Conservation (phyloP, 2,329 filamentous ascomycete species). For the Colletotrichum graminicola region DNA sequence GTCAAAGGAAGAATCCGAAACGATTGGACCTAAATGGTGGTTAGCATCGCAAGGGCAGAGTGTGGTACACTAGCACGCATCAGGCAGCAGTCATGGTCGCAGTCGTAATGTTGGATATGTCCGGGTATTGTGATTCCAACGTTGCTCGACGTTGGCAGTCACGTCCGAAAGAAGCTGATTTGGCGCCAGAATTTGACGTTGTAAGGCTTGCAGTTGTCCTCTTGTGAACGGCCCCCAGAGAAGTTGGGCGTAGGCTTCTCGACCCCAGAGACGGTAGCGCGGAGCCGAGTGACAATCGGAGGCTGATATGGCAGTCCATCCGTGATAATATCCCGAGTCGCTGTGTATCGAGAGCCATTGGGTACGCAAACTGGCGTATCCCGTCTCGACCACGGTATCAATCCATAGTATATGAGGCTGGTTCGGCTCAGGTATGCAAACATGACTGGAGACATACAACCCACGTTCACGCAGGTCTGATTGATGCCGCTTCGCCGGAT, state of each 20-base stretch:
- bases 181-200: neutral
- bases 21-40: constrained; percentile 22
- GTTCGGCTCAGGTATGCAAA: neutral
- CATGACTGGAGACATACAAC: neutral
- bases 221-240: too few species aligned
- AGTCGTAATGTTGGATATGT: neutral
- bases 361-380: neutral
- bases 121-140: neutral
- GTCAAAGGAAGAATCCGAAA: constrained; percentile 40
- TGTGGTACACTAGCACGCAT: neutral
- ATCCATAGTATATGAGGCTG: neutral
- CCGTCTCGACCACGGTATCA: neutral
- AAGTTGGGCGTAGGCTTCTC: neutral
- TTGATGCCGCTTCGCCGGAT: neutral
- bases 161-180: neutral
- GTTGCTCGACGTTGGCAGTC: neutral
- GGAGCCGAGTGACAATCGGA: neutral
- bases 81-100: constrained; percentile 13
- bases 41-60: constrained; percentile 14
- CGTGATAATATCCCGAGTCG: neutral
- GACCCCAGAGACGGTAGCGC: neutral
- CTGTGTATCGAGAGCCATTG: neutral
- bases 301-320: neutral
- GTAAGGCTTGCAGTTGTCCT: neutral
- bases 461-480: neutral